Conservation (phyloP, 139 green algal species). For the Dunaliella sp. region DNA sequence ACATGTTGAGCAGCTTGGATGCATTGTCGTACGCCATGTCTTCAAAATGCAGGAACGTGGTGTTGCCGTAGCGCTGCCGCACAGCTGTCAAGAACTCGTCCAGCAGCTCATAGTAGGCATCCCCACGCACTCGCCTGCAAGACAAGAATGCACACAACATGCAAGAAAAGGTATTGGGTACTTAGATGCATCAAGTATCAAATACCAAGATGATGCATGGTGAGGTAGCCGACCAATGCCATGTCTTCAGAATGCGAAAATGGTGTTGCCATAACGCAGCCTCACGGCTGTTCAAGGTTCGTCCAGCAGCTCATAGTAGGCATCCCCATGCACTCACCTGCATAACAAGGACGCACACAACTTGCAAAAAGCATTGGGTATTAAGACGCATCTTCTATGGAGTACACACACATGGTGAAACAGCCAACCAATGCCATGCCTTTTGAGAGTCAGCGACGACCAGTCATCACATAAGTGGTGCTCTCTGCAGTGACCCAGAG, state of each 20-base stretch:
- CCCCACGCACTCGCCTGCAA: slow-evolving; percentile 57
- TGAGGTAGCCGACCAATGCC: too few relatives aligned
- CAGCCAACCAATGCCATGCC: slow-evolving; percentile 78
- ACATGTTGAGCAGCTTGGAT: slow-evolving; percentile 69
- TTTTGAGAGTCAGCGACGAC: too few relatives aligned
- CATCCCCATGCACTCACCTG: slow-evolving; percentile 63
- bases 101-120: slow-evolving; percentile 78
- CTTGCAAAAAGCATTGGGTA: too few relatives aligned
- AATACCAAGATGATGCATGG: too few relatives aligned
- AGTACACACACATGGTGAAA: too few relatives aligned
- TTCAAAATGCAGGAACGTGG: slow-evolving; percentile 75
- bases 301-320: slow-evolving; percentile 80
- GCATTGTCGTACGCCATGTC: slow-evolving; percentile 76
- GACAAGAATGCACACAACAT: too few relatives aligned
- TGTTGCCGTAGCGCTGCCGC: slow-evolving; percentile 71
- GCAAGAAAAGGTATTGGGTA: too few relatives aligned
- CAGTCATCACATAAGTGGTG: too few relatives aligned
- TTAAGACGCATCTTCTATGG: too few relatives aligned
- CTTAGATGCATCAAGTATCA: too few relatives aligned
- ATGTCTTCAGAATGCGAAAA: slow-evolving; percentile 77
- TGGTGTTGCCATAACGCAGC: slow-evolving; percentile 74
- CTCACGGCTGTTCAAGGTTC: slow-evolving; percentile 74
- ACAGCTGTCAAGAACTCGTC: slow-evolving; percentile 82
- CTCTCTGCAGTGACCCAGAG: too few relatives aligned
- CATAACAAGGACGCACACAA: too few relatives aligned